phyloP scores from a whole-genome alignment of 208 protist genomes.

The Trypanosoma grayi region DNA sequence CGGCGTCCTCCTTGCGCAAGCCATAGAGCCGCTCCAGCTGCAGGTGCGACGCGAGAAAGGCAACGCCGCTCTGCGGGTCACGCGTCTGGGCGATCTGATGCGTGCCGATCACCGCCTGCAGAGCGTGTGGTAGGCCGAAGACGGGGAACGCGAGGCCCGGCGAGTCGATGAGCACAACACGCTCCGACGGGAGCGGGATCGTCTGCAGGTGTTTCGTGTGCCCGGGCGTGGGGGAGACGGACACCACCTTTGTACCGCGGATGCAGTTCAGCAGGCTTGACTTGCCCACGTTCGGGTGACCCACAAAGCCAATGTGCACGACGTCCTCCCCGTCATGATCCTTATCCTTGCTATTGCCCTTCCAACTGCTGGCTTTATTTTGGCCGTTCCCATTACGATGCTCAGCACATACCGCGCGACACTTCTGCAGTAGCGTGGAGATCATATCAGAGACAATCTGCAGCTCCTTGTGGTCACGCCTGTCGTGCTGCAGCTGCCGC shows the following conservation, averaged over 20 bases:
- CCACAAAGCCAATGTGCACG: conserved; percentile 84
- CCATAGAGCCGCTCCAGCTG: conserved; percentile 89
- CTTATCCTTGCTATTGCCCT: conserved; percentile 1
- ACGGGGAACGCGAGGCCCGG: conserved; percentile 94
- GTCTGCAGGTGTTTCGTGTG: conserved; percentile 98
- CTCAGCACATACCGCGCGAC: conserved; percentile 31
- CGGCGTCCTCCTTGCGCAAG: conserved; percentile 65
- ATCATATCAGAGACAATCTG: conserved; percentile 68
- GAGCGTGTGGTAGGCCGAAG: conserved; percentile 57
- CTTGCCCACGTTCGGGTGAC: conserved; percentile 96
- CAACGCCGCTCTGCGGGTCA: conserved; percentile 93
- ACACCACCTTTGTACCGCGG: conserved; percentile 94
- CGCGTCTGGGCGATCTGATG: conserved; percentile 96
- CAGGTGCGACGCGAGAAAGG: conserved; percentile 90
- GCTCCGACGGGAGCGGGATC: conserved; percentile 83
- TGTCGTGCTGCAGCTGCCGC: conserved; percentile 41
- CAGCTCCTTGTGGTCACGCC: conserved; percentile 55
- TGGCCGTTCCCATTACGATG: background rate
- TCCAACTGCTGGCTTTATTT: background rate
- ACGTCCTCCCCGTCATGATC: conserved; percentile 4
- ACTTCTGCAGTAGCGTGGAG: conserved; percentile 47
- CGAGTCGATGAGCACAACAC: conserved; percentile 93
- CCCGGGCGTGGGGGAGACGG: conserved; percentile 91
- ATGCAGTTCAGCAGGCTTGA: conserved; percentile 96
- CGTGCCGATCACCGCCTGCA: conserved; percentile 94